phyloP scores from a whole-genome alignment of 768 basidiomycete genomes.

The Podaxis sp. region DNA sequence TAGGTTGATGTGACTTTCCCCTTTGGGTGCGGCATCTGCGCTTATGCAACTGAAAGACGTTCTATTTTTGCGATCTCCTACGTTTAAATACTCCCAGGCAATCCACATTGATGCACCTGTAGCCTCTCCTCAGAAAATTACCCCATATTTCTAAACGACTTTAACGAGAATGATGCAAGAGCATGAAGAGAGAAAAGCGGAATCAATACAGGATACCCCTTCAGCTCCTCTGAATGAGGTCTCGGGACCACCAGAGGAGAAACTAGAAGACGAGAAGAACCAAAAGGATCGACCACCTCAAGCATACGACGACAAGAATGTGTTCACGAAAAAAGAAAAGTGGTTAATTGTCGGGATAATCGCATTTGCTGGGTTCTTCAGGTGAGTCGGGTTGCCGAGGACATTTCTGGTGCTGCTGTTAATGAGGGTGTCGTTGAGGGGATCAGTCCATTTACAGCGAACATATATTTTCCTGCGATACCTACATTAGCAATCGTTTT shows the following conservation, averaged over 20 bases:
- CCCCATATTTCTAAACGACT: neutral
- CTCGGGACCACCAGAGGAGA: neutral
- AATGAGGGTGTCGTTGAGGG: neutral
- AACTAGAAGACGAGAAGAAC: neutral
- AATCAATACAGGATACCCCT: neutral
- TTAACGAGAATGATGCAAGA: neutral
- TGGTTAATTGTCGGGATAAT: constrained; percentile 66
- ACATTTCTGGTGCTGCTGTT: neutral
- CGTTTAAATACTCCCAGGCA: neutral
- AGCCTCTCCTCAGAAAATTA: neutral
- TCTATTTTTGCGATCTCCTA: neutral
- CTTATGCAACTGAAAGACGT: neutral
- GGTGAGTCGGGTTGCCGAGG: constrained; percentile 33
- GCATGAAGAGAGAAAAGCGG: neutral
- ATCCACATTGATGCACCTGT: neutral
- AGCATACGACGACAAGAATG: constrained; percentile 28
- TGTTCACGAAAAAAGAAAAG: constrained; percentile 58
- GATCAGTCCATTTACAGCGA: constrained; percentile 65
- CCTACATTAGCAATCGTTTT: constrained; percentile 66
- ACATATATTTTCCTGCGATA: constrained; percentile 80
- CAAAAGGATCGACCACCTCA: neutral
- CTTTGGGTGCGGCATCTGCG: neutral
- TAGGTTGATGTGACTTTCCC: neutral
- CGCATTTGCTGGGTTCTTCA: constrained; percentile 63
- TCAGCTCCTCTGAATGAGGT: neutral